Base-by-base conservation (phyloP, 192 early-diverging fungal species). In the Physocladia obscura region DNA sequence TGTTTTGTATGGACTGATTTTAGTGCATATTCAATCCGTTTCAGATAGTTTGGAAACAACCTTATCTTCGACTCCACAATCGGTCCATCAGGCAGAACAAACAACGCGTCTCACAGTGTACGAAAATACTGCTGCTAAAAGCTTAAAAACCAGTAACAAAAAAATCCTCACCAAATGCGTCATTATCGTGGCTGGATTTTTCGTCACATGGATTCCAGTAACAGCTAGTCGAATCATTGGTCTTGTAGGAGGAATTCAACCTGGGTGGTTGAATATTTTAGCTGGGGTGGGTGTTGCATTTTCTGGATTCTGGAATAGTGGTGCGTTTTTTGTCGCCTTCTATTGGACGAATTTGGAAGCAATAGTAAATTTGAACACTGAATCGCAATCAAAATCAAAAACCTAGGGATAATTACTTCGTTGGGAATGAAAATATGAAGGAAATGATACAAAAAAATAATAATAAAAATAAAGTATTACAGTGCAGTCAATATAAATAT, bases 231-330 rank as follows among this genome's bases (percentile, higher is more conserved):
- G 61, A 19, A 22, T 63, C 6, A n/a, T 49, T 2, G 21, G 15
- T 13, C n/a, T 63, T 36, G 30, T 8, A 6, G 0, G n/a, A 26
- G 22, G 11, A n/a, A 15, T 21, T 0, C 4, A 19, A 3, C 61
- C 61, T 3, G 26, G 38, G 4, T 63, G 61, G 61, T 19, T 48
- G 21, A 63, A 2, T n/a, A 1, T 63, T 8, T 48, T 44, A 6
- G 30, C 17, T 32, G 37, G 39, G 22, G 1, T 63, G 8, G 22
- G 21, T 8, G 21, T 63, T 27, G 37, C 61, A 4, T 49, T 32
- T 2, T 49, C 13, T 49, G 61, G 61, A 3, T 26, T 44, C 17
- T 63, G 61, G 61, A 63, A 63, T 27, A 13, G n/a, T 2, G 61
- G 61, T 19, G 32, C 48, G 4, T 63, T 63, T 32, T 63, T 63